A percentile compares a stretch with the other conserved stretches of the same genome.
phyloP scores from a whole-genome alignment of 495 filamentous ascomycete genomes.

The Cryomyces minteri region DNA sequence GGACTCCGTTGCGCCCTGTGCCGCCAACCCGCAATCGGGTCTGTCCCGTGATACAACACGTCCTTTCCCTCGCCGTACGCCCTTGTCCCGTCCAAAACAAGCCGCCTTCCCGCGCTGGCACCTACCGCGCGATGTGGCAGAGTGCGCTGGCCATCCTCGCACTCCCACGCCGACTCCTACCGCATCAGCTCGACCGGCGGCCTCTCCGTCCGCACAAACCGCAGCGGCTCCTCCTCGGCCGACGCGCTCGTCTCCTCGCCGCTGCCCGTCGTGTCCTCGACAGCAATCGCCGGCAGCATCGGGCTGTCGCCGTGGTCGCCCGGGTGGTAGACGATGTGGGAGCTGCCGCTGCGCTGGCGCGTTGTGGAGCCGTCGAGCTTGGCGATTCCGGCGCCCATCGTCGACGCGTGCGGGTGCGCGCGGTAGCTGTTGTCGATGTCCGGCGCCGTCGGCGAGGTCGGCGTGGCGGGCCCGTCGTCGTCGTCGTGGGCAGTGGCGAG shows the following conservation, averaged over 20 bases:
- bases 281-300: slow-evolving; percentile 69
- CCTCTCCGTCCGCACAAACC: slow-evolving; percentile 61
- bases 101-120: too few species aligned
- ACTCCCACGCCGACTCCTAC: neutral
- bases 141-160: too few species aligned
- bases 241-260: slow-evolving; percentile 23
- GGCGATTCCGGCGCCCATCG: slow-evolving; percentile 5
- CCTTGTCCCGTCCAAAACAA: too few species aligned
- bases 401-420: slow-evolving; percentile 9
- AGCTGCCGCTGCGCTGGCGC: slow-evolving; percentile 36
- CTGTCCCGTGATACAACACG: too few species aligned
- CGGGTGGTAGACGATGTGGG: slow-evolving; percentile 59
- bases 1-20: too few species aligned
- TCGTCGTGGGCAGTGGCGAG: too few species aligned
- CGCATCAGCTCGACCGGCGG: slow-evolving; percentile 85
- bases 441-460: slow-evolving; percentile 21
- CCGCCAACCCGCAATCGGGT: too few species aligned
- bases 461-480: slow-evolving; percentile 17
- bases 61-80: too few species aligned
- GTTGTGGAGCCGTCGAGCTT: slow-evolving; percentile 21
- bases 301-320: slow-evolving; percentile 57
- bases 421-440: slow-evolving; percentile 4
- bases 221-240: slow-evolving; percentile 30
- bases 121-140: too few species aligned
- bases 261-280: slow-evolving; percentile 67